Base-by-base conservation (phyloP, 2,329 filamentous ascomycete genomes). In the Colletotrichum nymphaeae region DNA sequence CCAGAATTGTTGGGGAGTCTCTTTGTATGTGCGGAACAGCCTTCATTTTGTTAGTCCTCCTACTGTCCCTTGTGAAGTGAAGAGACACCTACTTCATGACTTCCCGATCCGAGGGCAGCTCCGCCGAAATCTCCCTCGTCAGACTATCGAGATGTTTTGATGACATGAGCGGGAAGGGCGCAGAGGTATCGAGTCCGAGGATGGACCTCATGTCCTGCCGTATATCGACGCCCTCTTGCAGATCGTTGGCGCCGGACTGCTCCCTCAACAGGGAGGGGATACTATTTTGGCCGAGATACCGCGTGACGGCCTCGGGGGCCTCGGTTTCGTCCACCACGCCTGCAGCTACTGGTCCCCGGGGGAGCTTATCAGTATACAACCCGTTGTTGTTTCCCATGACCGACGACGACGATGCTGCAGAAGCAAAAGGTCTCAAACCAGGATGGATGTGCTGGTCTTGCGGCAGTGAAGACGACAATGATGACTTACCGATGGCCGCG, bases 1-100 rank as follows among this genome's bases (percentile, higher is more conserved):
- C 91, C 91, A 93, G 76, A 93, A 93, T 1, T 90, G 90, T 62
- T 93, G 91, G 1, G 91, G 88, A 28, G 91, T 90, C 78, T 92
- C 90, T 79, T 92, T 92, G 82, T 92, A 93, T 2, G 90, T 89
- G 57, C 89, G 87, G 78, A 93, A 92, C 7, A 92, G 83, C 77
- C 90, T 92, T 72, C 63, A 9, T 22, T 2, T 8, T 11, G 67
- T 75, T 35, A 76, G 57, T 19, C 19, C 32, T 46, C 30, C 30
- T 9, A 11, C 14, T 42, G 26, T 22, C 24, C 26, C 14, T 5
- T 19, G 26, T 37, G 5, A 60, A n/a, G 19, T 12, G 6, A 28
- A 53, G 28, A 30, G 16, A 24, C n/a, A 82, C 88, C 75, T 80
- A 92, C 90, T 91, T 92, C 85, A 92, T 89, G 14, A 93, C 90